These are phyloP conservation scores for Nigrospora oryzae DNA, from an alignment of 2,329 filamentous ascomycete genomes.

Conservation along the genomic window DNA sequence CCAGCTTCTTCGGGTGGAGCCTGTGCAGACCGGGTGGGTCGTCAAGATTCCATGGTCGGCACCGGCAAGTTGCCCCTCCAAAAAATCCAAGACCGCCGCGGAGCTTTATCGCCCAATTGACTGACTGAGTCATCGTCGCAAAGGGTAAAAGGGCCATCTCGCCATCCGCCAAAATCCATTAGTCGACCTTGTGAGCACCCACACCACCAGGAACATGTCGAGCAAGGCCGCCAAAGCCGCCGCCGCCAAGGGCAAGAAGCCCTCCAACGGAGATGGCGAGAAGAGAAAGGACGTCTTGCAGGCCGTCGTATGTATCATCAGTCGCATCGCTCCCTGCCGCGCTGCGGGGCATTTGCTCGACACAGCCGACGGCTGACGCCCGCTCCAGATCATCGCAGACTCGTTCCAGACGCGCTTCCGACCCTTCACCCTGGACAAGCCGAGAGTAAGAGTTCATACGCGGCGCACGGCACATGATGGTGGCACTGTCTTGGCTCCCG, in stretches of 20 bases:
- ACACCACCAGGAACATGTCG: not conserved
- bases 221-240: constrained; percentile 9
- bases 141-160: not conserved
- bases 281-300: constrained; percentile 52
- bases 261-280: constrained; percentile 40
- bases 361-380: not conserved
- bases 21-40: too few species aligned
- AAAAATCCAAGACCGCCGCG: too few species aligned
- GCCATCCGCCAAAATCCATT: not conserved
- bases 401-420: constrained; percentile 88
- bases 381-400: constrained; percentile 71
- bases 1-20: too few species aligned
- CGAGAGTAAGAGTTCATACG: constrained; percentile 54
- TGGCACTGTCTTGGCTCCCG: constrained; percentile 8
- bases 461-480: not conserved
- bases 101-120: too few species aligned
- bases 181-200: not conserved
- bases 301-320: constrained; percentile 17
- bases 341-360: constrained; percentile 6
- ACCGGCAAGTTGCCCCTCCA: too few species aligned
- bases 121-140: not conserved
- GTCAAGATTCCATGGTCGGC: too few species aligned
- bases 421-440: constrained; percentile 81
- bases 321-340: constrained; percentile 8
- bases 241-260: constrained; percentile 42